phyloP scores from a whole-genome alignment of 1,284 basidiomycete species.

The Entoloma clypeatum region DNA sequence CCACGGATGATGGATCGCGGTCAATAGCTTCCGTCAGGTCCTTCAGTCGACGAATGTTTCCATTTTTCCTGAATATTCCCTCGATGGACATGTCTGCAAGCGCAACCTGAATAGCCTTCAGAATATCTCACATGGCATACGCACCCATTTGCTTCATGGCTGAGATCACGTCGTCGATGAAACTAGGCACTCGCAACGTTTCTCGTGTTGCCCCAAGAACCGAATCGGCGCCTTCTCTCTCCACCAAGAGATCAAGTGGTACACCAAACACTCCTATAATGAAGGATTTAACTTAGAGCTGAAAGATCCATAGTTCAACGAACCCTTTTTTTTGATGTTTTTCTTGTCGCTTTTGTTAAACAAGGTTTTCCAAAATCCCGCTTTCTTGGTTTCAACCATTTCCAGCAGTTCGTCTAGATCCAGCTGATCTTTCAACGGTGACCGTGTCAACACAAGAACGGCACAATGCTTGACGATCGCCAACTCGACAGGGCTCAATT shows the following conservation, averaged over 20 bases:
- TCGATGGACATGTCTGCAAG: constrained; percentile 92
- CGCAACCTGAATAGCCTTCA: constrained; percentile 5
- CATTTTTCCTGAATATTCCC: constrained; percentile 98
- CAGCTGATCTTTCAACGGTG: constrained; percentile 76
- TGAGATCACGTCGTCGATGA: constrained; percentile 96
- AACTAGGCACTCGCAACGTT: constrained; percentile 88
- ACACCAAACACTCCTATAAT: constrained; percentile 82
- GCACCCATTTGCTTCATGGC: constrained; percentile 99
- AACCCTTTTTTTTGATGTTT: constrained; percentile 86
- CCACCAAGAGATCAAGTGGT: constrained; percentile 92
- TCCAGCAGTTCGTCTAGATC: constrained; percentile 93
- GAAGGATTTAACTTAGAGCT: neutral
- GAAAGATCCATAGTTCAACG: constrained; percentile 21
- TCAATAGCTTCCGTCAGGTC: constrained; percentile 92
- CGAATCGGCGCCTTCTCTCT: constrained; percentile 93
- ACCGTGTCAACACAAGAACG: constrained; percentile 75
- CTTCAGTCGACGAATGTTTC: constrained; percentile 92
- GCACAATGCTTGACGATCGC: constrained; percentile 93
- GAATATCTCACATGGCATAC: constrained; percentile 28
- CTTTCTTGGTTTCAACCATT: constrained; percentile 90
- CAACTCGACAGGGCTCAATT: constrained; percentile 81
- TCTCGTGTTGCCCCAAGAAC: constrained; percentile 85
- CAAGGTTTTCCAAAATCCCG: constrained; percentile 94
- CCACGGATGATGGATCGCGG: constrained; percentile 86
- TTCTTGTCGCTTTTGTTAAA: constrained; percentile 97